Evolutionary conservation across 106 monocot genomes (phyloP).

Genomic region (Acorus gramineus): DNA sequence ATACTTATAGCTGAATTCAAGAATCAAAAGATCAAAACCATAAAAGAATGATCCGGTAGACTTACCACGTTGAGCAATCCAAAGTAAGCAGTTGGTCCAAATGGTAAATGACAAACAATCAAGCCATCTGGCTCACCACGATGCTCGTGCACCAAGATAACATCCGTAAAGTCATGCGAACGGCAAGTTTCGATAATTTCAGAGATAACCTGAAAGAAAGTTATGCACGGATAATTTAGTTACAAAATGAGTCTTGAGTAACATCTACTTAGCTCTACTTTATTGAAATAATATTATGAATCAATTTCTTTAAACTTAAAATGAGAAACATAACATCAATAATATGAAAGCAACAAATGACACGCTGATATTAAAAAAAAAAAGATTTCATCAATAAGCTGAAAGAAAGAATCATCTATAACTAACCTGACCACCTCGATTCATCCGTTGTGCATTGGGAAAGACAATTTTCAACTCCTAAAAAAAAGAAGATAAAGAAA

Average conservation of each 20-base stretch:
- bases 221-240: neutral
- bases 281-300: neutral
- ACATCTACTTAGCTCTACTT: neutral
- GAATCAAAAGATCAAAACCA: too few species aligned
- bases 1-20: too few species aligned
- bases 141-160: constrained; percentile 92
- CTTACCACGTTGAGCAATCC: constrained; percentile 93
- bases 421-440: constrained; percentile 95
- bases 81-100: constrained; percentile 96
- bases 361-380: neutral
- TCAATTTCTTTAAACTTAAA: neutral
- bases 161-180: constrained; percentile 85
- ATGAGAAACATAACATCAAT: neutral
- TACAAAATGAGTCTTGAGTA: neutral
- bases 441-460: constrained; percentile 87
- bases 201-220: constrained; percentile 58
- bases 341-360: neutral
- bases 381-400: neutral
- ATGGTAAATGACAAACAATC: constrained; percentile 87
- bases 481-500: neutral
- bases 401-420: neutral
- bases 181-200: constrained; percentile 89
- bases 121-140: constrained; percentile 86
- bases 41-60: constrained; percentile 6
- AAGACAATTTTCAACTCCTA: constrained; percentile 93